Base-by-base conservation (phyloP, 495 filamentous ascomycete genomes). In the Filosporella fistucella region DNA sequence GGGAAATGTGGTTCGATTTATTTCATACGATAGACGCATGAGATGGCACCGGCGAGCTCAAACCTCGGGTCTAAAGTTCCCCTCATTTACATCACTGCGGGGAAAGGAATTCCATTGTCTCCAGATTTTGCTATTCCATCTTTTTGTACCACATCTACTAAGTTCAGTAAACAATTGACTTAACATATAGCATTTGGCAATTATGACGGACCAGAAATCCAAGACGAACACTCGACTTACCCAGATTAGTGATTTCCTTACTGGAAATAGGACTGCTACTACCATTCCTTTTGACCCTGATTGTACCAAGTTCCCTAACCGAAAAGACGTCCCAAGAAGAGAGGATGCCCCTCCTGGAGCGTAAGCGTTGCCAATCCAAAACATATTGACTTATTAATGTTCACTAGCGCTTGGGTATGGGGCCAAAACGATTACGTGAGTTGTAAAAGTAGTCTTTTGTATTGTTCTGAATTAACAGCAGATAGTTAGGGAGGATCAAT, bases 271-370 rank as follows among this genome's bases (percentile, higher is more conserved):
- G 45, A 67, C 68, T 0, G 69, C 69, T 12, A 59, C 61, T 5
- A 61, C 57, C 9, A 65, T 80, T 14, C 76, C 78, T 20, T 82
- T 70, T 68, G 67, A 82, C 55, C 78, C 78, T 1, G 61, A 77
- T 52, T 68, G 51, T 33, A 65, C 67, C 17, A 65, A 59, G 32
- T 81, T 82, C 48, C 78, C 78, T 3, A 61, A 56, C 4, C 63
- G 72, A 23, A 74, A 73, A 44, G 72, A 81, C 45, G 65, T 82
- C 10, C 76, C 76, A 14, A 51, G 54, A 34, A 63, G 77, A 34
- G 48, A 51, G 17, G 53, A 48, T 47, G 43, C 44, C 14, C 51
- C 51, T 4, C 38, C 38, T 14, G 51, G 38, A 47, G 51, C 51
- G 51, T 52, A 52, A 32, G 49, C 36, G 5, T 33, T 18, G 37